Base-by-base conservation (phyloP, 441 rosid species). In the Isatis lusitanica region DNA sequence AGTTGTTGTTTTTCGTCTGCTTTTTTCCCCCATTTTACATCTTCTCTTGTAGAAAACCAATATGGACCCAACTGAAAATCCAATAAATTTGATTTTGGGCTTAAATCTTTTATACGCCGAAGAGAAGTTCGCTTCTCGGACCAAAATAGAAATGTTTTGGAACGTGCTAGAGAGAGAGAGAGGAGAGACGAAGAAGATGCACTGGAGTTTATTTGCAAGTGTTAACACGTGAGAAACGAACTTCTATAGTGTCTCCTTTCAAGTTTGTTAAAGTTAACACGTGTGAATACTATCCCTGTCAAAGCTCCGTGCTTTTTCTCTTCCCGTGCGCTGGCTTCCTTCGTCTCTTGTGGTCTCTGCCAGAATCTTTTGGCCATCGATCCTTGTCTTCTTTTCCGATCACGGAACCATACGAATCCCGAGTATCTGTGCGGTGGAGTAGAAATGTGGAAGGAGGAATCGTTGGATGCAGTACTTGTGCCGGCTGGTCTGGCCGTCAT, bases 401-500 rank as follows among this genome's bases (percentile, higher is more conserved):
- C 78, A 58, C 46, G 35, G 46, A 56, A 67, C 12, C 35, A 0
- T 47, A 30, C 16, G 18, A 70, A 35, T 36, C 9, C 7, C 9
- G 11, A 61, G 4, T 44, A 24, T 4, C 30, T 16, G 36, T 47
- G 57, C 28, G 61, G 60, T 13, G 63, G 28, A 66, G 18, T 31
- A 31, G 30, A 43, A 30, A 56, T 60, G 47, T 82, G 88, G 89
- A 87, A 85, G 36, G 82, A 89, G 51, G 85, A 79, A 17, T 17
- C 39, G 6, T 33, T 92, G 74, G 97, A 92, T 68, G 77, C 16
- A 65, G 63, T 89, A 26, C 71, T 90, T 70, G 90, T 90, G 4
- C 97, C 98, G 3, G 3, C 78, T 7, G 98, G 97, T 28, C 70
- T 92, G 13, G 16, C 68, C 63, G 62, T 92, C 56, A 64, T 90